Evolutionary conservation across 305 asterid species (phyloP), one percentile per base, ranked within the genome.

Genomic region (Caryopteris hybrid): DNA sequence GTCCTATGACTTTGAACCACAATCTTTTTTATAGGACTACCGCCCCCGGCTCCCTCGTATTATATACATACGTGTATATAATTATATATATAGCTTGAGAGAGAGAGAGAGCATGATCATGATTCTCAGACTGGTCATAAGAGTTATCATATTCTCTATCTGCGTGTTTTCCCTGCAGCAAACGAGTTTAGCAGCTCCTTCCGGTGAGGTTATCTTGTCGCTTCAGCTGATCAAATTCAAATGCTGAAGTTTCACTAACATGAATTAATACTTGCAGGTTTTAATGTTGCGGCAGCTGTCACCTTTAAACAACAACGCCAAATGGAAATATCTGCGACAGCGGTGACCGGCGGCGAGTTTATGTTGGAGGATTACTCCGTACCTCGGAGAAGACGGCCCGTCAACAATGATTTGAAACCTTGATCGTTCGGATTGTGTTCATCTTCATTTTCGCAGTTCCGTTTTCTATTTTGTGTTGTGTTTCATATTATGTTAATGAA

Each of bases 371-470:
- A 74, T 42, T 74, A 74, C 48, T 27, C 74, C 12, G 16, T 7
- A 2, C 78, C 78, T 14, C 60, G 61, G 20, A 68, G 58, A 63
- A 53, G 66, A 23, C 65, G 54, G 13, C 74, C 78, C 0, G 53
- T 74, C 17, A 61, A 74, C 66, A 74, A 74, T 55, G 64, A 43
- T 6, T 25, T 74, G 12, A 20, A 68, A 39, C 74, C 74, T 59
- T 66, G 41, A 51, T 20, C 14, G 13, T 39, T 39, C 45, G 11
- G 1, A 11, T 2, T 3, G 12, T 36, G 36, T 31, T 31, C 5
- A 1, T 1, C 5, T 1, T 31, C 6, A 3, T 31, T 31, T 31
- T n/a, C n/a, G n/a, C n/a, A n/a, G n/a, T n/a, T n/a, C n/a, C n/a
- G n/a, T n/a, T n/a, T n/a, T n/a, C n/a, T n/a, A n/a, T n/a, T n/a